Evolutionary conservation across 768 basidiomycete genomes (phyloP).

Genomic region (Coprinopsis sp.): DNA sequence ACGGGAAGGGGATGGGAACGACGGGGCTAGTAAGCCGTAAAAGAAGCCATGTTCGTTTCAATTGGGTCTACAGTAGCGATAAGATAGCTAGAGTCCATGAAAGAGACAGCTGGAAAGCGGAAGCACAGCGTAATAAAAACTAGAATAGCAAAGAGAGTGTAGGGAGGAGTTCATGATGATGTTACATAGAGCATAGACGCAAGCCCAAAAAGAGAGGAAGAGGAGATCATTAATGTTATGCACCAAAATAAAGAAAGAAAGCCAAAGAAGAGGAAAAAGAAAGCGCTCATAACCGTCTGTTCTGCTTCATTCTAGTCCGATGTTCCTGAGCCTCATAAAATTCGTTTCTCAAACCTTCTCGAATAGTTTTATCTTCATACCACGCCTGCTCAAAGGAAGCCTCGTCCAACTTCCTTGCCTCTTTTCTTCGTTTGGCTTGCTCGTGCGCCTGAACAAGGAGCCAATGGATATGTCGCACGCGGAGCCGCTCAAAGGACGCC

Average conservation of each 20-base stretch:
- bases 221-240: too few relatives aligned
- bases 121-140: too few relatives aligned
- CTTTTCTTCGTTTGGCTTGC: slow-evolving; percentile 24
- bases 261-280: background rate
- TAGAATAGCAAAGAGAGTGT: too few relatives aligned
- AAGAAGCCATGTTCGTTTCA: too few relatives aligned
- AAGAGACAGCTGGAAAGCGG: too few relatives aligned
- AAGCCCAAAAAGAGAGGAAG: too few relatives aligned
- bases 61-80: too few relatives aligned
- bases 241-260: background rate
- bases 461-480: slow-evolving; percentile 28
- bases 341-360: slow-evolving; percentile 28
- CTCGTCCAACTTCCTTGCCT: slow-evolving; percentile 17
- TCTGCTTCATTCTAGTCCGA: slow-evolving; percentile 11
- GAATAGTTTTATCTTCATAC: slow-evolving; percentile 30
- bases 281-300: slow-evolving; percentile 1
- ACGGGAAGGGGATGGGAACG: background rate
- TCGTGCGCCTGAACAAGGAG: slow-evolving; percentile 26
- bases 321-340: slow-evolving; percentile 17
- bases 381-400: slow-evolving; percentile 29
- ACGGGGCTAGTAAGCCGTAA: too few relatives aligned
- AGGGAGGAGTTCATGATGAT: too few relatives aligned
- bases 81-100: too few relatives aligned
- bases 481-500: slow-evolving; percentile 31
- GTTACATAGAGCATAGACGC: too few relatives aligned